These are phyloP conservation scores for Quercus parvula DNA, from an alignment of 306 rosid genomes.

Conservation along the genomic window DNA sequence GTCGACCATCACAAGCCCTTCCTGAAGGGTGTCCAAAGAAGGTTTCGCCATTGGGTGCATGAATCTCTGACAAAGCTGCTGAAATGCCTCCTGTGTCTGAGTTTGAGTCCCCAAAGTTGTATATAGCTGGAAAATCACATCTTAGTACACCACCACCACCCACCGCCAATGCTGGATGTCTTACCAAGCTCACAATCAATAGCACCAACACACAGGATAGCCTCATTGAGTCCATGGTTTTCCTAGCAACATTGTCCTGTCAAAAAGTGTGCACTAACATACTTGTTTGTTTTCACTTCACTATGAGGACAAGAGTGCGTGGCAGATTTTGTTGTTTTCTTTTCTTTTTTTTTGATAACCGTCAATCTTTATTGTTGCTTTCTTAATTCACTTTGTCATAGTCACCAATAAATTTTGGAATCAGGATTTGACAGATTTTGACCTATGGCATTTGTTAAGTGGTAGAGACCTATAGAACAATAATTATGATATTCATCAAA, in stretches of 20 bases:
- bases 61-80: constrained; percentile 46
- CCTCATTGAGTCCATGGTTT: constrained; percentile 12
- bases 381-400: too few relatives aligned
- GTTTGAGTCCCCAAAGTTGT: constrained; percentile 94
- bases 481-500: too few relatives aligned
- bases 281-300: not conserved
- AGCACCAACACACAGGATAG: constrained; percentile 9
- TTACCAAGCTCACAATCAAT: constrained; percentile 14
- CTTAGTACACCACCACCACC: constrained; percentile 8
- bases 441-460: too few relatives aligned
- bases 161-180: not conserved
- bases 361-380: too few relatives aligned
- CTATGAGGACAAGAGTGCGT: too few relatives aligned
- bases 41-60: constrained; percentile 73
- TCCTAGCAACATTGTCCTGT: not conserved
- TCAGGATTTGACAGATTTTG: too few relatives aligned
- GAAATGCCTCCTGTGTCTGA: constrained; percentile 77
- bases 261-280: not conserved
- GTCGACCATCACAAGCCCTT: constrained; percentile 79
- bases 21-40: constrained; percentile 77
- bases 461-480: too few relatives aligned
- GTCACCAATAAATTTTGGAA: too few relatives aligned
- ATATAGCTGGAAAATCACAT: constrained; percentile 70
- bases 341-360: too few relatives aligned
- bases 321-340: too few relatives aligned